Percentiles rank a stretch among this genome's conserved stretches.
phyloP scores from a whole-genome alignment of 2,329 filamentous ascomycete genomes.

The Cercospora canescens region DNA sequence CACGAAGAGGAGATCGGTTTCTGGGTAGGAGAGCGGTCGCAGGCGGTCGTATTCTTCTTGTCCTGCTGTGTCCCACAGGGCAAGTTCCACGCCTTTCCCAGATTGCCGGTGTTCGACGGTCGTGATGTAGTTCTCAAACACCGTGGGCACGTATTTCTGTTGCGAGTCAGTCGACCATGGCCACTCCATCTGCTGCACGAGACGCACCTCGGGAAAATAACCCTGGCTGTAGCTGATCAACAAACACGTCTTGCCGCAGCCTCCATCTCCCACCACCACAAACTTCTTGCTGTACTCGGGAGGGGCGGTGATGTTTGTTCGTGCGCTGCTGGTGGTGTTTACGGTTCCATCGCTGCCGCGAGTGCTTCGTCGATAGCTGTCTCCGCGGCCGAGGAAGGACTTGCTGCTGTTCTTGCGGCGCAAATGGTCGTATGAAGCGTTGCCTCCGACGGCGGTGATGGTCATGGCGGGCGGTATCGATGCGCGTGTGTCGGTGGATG shows the following conservation, averaged over 20 bases:
- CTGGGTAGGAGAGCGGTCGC: slow-evolving; percentile 92
- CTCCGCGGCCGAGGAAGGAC: slow-evolving; percentile 35
- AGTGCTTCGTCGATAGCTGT: slow-evolving; percentile 42
- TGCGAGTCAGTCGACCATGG: not conserved
- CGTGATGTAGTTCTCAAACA: slow-evolving; percentile 99
- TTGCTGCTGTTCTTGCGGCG: slow-evolving; percentile 54
- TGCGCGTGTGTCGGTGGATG: not conserved
- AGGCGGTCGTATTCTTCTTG: slow-evolving; percentile 98
- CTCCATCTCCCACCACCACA: slow-evolving; percentile 95
- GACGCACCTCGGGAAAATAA: slow-evolving; percentile 89
- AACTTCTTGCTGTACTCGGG: slow-evolving; percentile 98
- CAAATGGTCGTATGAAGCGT: slow-evolving; percentile 56
- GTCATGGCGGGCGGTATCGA: slow-evolving; percentile 29
- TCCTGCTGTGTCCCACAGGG: slow-evolving; percentile 96
- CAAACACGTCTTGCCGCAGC: slow-evolving; percentile 97
- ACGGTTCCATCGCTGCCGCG: slow-evolving; percentile 80
- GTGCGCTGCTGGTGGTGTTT: slow-evolving; percentile 74
- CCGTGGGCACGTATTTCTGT: slow-evolving; percentile 99
- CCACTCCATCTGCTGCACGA: slow-evolving; percentile 1
- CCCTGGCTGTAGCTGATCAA: slow-evolving; percentile 98
- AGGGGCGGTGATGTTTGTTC: slow-evolving; percentile 84
- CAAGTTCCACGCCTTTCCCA: slow-evolving; percentile 93
- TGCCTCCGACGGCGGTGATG: slow-evolving; percentile 33
- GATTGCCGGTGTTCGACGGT: slow-evolving; percentile 85
- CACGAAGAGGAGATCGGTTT: slow-evolving; percentile 96